Evolutionary conservation across 1,284 basidiomycete genomes (phyloP), one percentile per base, ranked within the genome.

Genomic region (Ceratobasidium sp.): DNA sequence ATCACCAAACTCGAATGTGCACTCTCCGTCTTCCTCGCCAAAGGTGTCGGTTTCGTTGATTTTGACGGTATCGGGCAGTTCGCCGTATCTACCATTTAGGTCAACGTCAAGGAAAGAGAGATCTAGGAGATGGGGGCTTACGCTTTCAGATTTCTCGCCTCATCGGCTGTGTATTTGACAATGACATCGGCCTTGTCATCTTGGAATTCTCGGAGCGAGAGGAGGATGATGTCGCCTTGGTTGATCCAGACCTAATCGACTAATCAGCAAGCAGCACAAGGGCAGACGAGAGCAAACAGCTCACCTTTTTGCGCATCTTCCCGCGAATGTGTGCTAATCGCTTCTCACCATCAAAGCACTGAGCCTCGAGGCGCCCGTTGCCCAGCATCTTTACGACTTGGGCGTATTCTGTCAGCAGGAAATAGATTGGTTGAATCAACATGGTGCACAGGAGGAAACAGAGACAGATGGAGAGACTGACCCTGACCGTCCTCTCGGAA

Each of bases 141-240:
- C 48, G 74, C 85, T 89, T 75, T 80, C 87, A 92, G 77, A 80
- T 92, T 94, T 76, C 95, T 87, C 32, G 94, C 94, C 80, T 97
- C 94, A 80, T 98, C 96, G 36, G 96, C 89, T 14, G 96, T 97
- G 83, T 99, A 99, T 83, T 98, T 98, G 80, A 98, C 97, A 79
- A 99, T 98, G 60, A 99, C 97, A 84, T 99, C 97, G 36, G 96
- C 97, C 82, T 98, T 98, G 83, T 95, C 96, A 79, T 99, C 97
- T 82, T 99, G 97, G 88, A 99, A 99, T 72, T 99, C 97, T 77
- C 97, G 93, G 67, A 99, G 87, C 34, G 97, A 99, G 46, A 99
- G 85, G 53, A 99, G 86, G 75, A 99, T 91, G 80, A 99, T 98
- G 80, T 99, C 97, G 77, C 97, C 97, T 78, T 96, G 94, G 80